Conservation (phyloP, 306 rosid genomes). For the Castanea mollissima region DNA sequence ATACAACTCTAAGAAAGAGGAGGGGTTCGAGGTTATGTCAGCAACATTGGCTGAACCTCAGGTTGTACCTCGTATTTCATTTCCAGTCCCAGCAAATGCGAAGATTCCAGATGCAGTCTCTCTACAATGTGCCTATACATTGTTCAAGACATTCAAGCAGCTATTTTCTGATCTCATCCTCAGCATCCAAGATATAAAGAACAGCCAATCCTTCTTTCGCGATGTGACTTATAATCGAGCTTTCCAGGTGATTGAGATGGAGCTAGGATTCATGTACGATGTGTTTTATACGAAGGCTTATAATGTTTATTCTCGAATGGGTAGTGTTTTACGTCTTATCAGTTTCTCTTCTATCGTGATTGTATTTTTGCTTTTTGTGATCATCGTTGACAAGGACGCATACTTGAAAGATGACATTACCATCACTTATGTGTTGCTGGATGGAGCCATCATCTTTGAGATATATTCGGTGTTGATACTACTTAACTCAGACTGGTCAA, state of each 20-base stretch:
- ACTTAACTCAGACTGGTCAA: slow-evolving; percentile 19
- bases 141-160: slow-evolving; percentile 2
- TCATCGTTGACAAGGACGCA: not conserved
- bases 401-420: not conserved
- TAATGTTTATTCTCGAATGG: not conserved
- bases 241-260: slow-evolving; percentile 32
- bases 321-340: not conserved
- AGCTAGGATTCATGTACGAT: slow-evolving; percentile 36
- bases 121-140: not conserved
- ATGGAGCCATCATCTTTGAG: slow-evolving; percentile 24
- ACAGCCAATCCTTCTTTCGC: slow-evolving; percentile 2
- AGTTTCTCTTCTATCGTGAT: not conserved
- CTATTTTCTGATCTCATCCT: slow-evolving; percentile 29
- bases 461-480: not conserved
- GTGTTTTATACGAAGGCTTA: slow-evolving; percentile 27
- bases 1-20: not conserved
- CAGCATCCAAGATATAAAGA: not conserved
- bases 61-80: no score
- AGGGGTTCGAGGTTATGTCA: not conserved
- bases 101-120: not conserved
- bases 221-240: not conserved
- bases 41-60: not conserved
- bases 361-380: not conserved
- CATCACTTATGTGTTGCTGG: slow-evolving; percentile 10
- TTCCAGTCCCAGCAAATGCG: no score